Evolutionary conservation across 2,329 filamentous ascomycete genomes (phyloP), one percentile per base, ranked within the genome.

Genomic region (Arthrobotrys entomopaga): DNA sequence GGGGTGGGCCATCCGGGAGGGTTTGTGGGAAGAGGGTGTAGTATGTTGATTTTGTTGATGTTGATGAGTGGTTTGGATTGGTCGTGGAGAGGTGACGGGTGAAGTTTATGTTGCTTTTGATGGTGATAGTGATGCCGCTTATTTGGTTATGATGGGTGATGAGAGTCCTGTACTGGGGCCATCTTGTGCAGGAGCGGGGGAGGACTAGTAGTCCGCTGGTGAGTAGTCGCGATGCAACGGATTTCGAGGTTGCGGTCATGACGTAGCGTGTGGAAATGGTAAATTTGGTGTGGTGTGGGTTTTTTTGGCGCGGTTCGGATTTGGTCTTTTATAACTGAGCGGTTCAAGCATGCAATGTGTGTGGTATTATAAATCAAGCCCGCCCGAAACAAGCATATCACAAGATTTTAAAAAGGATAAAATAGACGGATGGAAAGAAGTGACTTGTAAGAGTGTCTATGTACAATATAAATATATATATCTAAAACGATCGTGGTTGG

Each of bases 11-110:
- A 0, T 81, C 63, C 0, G 93, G 87, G 2, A 97, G 86, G 2
- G 93, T 91, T 34, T 86, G 81, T 0, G 93, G 93, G 84, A 99
- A 99, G 82, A 98, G 88, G 65, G 89, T 87, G 86, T 97, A 98
- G 85, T 94, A 88, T 64, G 89, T 92, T 46, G 42, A 46, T 43
- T 13, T 43, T 43, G 40, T 4, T 15, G 40, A 43, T 43, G 40
- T 4, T 15, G 40, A 10, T n/a, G 42, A n/a, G 22, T 34, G 29
- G 61, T 46, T 40, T 79, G 2, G 80, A 73, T 1, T 24, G 20
- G 56, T 42, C 8, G 61, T 24, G 52, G 50, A 48, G 40, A 22
- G 46, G 50, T 49, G 50, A 42, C n/a, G 53, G 42, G 77, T 77
- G 57, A 54, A 76, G 61, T 77, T 34, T 34, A 34, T 10, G 29